phyloP scores from a whole-genome alignment of 1,139 yeast genomes.

The Ogataea hybrid region DNA sequence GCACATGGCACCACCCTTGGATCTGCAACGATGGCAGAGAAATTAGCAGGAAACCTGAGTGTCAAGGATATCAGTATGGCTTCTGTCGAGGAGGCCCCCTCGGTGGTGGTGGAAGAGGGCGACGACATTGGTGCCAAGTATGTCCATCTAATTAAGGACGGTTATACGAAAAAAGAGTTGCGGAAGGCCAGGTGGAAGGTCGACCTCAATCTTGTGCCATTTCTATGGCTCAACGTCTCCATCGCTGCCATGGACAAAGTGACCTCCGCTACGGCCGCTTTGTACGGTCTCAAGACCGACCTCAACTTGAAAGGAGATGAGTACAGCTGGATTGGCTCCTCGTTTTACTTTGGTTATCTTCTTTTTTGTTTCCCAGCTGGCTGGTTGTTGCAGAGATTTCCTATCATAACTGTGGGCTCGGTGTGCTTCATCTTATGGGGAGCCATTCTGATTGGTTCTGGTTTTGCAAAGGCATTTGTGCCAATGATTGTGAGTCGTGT shows the following conservation, averaged over 20 bases:
- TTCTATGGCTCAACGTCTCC: conserved; percentile 20
- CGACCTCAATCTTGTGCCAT: conserved; percentile 29
- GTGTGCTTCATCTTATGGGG: conserved; percentile 44
- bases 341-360: conserved; percentile 46
- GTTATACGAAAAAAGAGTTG: conserved; percentile 28
- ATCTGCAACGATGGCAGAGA: conserved; percentile 1
- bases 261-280: conserved; percentile 21
- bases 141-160: conserved; percentile 17
- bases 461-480: conserved; percentile 28
- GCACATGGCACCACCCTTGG: background rate
- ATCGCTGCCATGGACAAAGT: conserved; percentile 26
- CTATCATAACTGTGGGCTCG: conserved; percentile 33
- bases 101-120: conserved; percentile 1
- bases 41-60: conserved; percentile 1
- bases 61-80: background rate
- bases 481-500: conserved; percentile 38
- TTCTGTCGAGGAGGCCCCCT: conserved; percentile 1
- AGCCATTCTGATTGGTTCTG: conserved; percentile 30
- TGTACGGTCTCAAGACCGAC: conserved; percentile 37
- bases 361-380: conserved; percentile 40
- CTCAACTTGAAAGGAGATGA: conserved; percentile 37
- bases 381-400: conserved; percentile 31
- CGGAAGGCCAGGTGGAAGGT: conserved; percentile 29
- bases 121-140: conserved; percentile 21
- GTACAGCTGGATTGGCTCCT: conserved; percentile 47